phyloP scores from a whole-genome alignment of 164 flowering plant species.

The grape (Vitis vinifera) region DNA sequence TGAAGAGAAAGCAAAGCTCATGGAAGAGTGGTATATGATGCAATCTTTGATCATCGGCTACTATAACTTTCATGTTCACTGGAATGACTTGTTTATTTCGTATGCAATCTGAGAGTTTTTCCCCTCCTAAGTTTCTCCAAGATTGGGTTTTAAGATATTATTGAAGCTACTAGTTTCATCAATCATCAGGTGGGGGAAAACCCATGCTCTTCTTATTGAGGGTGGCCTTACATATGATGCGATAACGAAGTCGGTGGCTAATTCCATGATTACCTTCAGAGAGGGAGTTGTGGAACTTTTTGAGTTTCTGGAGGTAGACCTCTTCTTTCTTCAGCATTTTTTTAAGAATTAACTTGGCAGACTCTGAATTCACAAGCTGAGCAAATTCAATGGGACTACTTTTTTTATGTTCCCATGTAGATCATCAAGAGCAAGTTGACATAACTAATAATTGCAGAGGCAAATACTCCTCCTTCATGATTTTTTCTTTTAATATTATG shows the following conservation, averaged over 20 bases:
- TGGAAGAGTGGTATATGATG: slow-evolving; percentile 85
- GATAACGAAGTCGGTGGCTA: slow-evolving; percentile 70
- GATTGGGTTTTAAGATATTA: background rate
- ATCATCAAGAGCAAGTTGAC: too few species aligned
- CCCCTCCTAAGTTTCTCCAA: background rate
- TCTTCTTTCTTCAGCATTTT: background rate
- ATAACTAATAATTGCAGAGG: too few species aligned
- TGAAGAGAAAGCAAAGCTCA: slow-evolving; percentile 86
- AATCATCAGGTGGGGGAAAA: slow-evolving; percentile 80
- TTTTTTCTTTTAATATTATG: background rate
- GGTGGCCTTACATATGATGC: slow-evolving; percentile 86
- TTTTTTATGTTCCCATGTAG: too few species aligned
- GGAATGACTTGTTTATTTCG: too few species aligned
- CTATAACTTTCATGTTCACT: too few species aligned
- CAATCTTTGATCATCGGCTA: background rate
- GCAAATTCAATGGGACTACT: too few species aligned
- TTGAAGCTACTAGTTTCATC: too few species aligned
- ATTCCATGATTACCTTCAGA: slow-evolving; percentile 72
- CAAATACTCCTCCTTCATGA: too few species aligned
- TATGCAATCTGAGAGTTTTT: background rate
- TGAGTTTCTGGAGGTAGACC: slow-evolving; percentile 77
- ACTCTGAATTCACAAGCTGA: too few species aligned
- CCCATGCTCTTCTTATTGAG: slow-evolving; percentile 83
- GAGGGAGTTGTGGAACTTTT: slow-evolving; percentile 88
- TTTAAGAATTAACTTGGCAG: too few species aligned